These are phyloP conservation scores for Aspergillus brasiliensis DNA, from an alignment of 2,329 filamentous ascomycete species.

Conservation along the genomic window DNA sequence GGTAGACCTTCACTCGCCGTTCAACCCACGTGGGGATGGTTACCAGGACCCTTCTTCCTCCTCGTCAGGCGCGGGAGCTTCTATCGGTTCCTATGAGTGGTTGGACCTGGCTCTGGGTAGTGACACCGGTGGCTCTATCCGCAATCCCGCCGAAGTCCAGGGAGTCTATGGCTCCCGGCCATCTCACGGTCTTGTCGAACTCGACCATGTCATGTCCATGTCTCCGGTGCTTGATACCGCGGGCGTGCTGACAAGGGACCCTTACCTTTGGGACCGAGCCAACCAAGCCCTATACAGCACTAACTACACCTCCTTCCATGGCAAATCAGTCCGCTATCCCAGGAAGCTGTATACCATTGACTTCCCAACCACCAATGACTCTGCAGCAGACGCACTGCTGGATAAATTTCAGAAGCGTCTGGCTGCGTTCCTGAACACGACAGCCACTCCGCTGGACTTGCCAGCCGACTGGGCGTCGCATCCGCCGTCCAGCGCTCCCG, in stretches of 20 bases:
- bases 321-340: constrained; percentile 37
- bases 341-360: neutral
- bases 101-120: constrained; percentile 54
- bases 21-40: constrained; percentile 39
- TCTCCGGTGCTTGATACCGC: constrained; percentile 48
- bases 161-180: constrained; percentile 56
- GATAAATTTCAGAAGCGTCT: constrained; percentile 49
- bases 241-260: constrained; percentile 41
- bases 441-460: constrained; percentile 15
- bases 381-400: constrained; percentile 39
- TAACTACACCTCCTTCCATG: constrained; percentile 37
- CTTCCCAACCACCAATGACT: constrained; percentile 44
- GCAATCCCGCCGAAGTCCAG: constrained; percentile 51
- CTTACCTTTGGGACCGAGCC: constrained; percentile 34
- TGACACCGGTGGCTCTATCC: constrained; percentile 45
- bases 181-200: constrained; percentile 48
- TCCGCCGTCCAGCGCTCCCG: constrained; percentile 33
- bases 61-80: constrained; percentile 28
- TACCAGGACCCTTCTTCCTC: constrained; percentile 35
- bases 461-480: constrained; percentile 17
- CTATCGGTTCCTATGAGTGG: constrained; percentile 40
- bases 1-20: constrained; percentile 36
- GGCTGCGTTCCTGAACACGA: constrained; percentile 41
- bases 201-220: constrained; percentile 54
- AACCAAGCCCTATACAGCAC: constrained; percentile 48